phyloP scores from a whole-genome alignment of 139 green algal species.

The Pedinophyceae sp. region DNA sequence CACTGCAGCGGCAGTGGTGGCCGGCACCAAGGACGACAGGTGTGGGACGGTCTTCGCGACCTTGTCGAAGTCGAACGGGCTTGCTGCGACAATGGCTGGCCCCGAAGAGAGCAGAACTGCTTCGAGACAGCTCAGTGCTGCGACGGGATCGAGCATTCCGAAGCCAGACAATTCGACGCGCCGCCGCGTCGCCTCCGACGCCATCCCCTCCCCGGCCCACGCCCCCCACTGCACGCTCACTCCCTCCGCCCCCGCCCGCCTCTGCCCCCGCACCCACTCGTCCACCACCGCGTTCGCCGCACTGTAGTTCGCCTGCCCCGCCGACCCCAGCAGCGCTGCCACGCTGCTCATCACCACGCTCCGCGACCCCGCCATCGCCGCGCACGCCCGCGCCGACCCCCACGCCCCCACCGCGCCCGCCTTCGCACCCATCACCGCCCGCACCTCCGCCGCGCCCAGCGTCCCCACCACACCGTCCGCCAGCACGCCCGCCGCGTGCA shows the following conservation, averaged over 20 bases:
- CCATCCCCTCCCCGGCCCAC: constrained; percentile 30
- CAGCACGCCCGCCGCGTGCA: neutral
- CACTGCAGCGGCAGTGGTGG: too few species aligned
- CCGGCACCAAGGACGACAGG: neutral
- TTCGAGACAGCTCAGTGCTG: too few species aligned
- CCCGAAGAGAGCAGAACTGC: neutral
- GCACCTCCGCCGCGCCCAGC: neutral
- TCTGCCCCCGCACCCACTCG: neutral
- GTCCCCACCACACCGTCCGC: neutral
- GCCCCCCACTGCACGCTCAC: constrained; percentile 29
- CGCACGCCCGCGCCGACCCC: too few species aligned
- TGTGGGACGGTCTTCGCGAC: neutral
- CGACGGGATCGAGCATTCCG: too few species aligned
- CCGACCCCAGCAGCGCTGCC: constrained; percentile 52
- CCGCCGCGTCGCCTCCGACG: too few species aligned
- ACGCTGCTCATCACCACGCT: constrained; percentile 62
- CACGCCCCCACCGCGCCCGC: neutral
- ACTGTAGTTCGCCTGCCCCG: constrained; percentile 63
- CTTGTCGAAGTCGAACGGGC: constrained; percentile 1
- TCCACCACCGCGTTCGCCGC: constrained; percentile 60
- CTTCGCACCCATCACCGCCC: neutral
- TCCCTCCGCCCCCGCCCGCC: constrained; percentile 7
- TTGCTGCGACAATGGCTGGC: constrained; percentile 1
- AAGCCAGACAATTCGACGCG: too few species aligned
- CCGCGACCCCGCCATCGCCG: neutral